Percentiles rank a stretch among this genome's conserved stretches.
Conservation (phyloP, 164 flowering plant genomes). For the Piper betle region DNA sequence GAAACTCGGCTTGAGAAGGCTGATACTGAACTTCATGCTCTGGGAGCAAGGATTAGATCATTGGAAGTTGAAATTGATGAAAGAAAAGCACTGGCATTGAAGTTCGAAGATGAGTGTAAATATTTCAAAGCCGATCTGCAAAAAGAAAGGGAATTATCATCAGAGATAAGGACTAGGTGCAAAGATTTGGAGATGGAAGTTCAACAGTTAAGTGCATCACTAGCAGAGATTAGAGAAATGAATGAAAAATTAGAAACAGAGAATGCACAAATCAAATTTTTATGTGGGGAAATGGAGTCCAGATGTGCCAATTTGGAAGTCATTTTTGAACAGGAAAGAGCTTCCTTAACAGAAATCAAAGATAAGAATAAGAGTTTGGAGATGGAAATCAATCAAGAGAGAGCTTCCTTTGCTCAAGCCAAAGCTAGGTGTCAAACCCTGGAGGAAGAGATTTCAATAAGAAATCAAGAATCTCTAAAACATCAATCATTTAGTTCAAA, state of each 20-base stretch:
- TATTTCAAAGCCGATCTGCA: constrained; percentile 39
- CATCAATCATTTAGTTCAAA: constrained; percentile 19
- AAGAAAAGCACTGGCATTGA: constrained; percentile 33
- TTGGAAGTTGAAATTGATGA: constrained; percentile 39
- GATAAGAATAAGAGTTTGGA: constrained; percentile 35
- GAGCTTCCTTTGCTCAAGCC: constrained; percentile 27
- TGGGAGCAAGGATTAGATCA: constrained; percentile 29
- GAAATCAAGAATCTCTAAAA: constrained; percentile 27
- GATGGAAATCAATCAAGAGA: constrained; percentile 39
- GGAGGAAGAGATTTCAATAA: constrained; percentile 41
- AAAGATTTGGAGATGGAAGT: constrained; percentile 28
- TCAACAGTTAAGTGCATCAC: constrained; percentile 33
- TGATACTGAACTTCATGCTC: constrained; percentile 35
- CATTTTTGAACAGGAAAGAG: constrained; percentile 43
- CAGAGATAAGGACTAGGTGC: background rate
- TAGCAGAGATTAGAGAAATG: constrained; percentile 23
- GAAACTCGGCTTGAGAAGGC: constrained; percentile 35
- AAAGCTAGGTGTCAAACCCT: constrained; percentile 29
- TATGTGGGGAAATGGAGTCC: constrained; percentile 22
- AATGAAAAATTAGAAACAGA: constrained; percentile 39
- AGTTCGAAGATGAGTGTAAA: constrained; percentile 23
- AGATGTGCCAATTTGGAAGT: constrained; percentile 46
- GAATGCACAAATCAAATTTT: constrained; percentile 31
- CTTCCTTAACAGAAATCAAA: constrained; percentile 22
- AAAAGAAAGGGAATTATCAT: constrained; percentile 10